These are phyloP conservation scores for Stachybotrys chartarum DNA, from an alignment of 2,329 filamentous ascomycete species.

Conservation along the genomic window DNA sequence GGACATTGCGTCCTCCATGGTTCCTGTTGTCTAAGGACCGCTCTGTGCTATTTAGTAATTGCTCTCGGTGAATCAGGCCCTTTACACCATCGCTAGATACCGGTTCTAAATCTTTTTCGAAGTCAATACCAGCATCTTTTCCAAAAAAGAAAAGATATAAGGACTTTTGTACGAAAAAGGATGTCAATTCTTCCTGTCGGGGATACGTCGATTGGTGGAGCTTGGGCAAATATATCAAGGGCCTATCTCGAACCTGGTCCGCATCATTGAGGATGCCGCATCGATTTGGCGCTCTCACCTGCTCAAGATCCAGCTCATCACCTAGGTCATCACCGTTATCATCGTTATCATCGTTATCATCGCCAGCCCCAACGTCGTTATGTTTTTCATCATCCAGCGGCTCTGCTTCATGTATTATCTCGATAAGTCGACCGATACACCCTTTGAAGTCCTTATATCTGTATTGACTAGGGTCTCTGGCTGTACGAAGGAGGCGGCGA, in stretches of 20 bases:
- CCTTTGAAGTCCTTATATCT: constrained; percentile 1
- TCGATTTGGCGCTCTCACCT: background rate
- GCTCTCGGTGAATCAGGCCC: background rate
- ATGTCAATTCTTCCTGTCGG: background rate
- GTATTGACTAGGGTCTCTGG: constrained; percentile 2
- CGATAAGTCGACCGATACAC: background rate
- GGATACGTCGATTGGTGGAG: background rate
- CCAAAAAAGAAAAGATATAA: background rate
- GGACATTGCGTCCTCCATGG: background rate
- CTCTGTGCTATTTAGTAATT: background rate
- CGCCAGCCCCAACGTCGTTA: background rate
- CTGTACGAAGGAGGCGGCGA: constrained; percentile 1
- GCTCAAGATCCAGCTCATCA: background rate
- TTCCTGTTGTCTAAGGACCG: background rate
- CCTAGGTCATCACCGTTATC: background rate
- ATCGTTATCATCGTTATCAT: background rate
- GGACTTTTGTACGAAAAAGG: background rate
- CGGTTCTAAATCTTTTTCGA: background rate
- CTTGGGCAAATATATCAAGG: background rate
- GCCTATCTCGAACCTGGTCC: background rate
- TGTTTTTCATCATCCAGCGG: background rate
- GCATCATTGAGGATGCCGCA: background rate
- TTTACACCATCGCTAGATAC: background rate
- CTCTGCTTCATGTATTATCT: background rate
- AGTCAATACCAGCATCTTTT: background rate